Conservation (phyloP, 139 green algal genomes). For the Chlorella ohadii region DNA sequence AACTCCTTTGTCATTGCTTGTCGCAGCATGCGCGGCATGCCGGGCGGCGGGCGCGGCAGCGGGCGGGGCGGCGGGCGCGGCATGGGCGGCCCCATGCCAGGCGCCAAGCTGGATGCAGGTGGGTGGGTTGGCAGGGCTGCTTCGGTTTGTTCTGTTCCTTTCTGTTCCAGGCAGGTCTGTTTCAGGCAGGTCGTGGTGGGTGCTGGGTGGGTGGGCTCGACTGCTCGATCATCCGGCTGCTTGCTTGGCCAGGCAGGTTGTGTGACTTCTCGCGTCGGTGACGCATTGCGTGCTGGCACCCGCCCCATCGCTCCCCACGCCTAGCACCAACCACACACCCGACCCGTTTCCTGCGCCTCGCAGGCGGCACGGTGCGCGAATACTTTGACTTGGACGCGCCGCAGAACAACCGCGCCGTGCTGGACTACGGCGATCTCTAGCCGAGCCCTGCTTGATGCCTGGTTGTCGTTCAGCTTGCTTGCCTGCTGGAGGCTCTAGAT, state of each 20-base stretch:
- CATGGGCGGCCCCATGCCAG: slow-evolving; percentile 27
- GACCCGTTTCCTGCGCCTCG: not conserved
- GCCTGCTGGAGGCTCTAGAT: no score
- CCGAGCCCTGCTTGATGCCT: not conserved
- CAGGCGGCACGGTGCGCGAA: slow-evolving; percentile 46
- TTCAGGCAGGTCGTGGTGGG: no score
- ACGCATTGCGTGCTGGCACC: no score
- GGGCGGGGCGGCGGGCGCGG: slow-evolving; percentile 31
- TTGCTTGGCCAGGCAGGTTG: no score
- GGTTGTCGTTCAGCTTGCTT: no score
- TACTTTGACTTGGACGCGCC: slow-evolving; percentile 89
- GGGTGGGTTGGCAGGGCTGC: not conserved
- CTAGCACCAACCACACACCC: no score
- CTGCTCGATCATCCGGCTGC: no score
- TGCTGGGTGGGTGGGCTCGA: no score
- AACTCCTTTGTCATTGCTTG: not conserved
- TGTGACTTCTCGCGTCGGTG: no score
- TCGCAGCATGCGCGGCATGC: not conserved
- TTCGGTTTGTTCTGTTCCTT: no score
- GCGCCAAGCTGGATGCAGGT: slow-evolving; percentile 35
- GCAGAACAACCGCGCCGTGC: slow-evolving; percentile 82
- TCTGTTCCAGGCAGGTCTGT: no score
- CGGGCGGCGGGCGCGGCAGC: slow-evolving; percentile 18
- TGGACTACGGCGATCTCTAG: slow-evolving; percentile 91
- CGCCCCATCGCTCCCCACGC: no score